A percentile compares a stretch with the other conserved stretches of the same genome.
phyloP scores from a whole-genome alignment of 352 stramenopile species.

The Phytophthora podocarpi region DNA sequence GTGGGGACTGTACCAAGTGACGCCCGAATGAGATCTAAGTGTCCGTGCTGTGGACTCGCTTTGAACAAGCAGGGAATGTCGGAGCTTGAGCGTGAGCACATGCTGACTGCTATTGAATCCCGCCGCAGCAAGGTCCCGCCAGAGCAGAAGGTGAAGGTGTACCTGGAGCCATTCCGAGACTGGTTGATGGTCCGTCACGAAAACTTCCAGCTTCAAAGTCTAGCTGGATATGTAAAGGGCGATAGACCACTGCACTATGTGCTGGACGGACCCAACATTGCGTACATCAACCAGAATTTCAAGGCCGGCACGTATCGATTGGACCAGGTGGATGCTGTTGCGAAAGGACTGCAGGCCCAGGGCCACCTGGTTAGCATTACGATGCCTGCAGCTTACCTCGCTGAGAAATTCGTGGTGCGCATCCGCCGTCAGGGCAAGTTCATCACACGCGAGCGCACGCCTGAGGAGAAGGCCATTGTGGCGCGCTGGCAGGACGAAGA shows the following conservation, averaged over 20 bases:
- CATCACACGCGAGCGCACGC: slow-evolving; percentile 49
- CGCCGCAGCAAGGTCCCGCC: slow-evolving; percentile 48
- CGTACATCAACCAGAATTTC: slow-evolving; percentile 98
- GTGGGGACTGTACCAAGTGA: slow-evolving; percentile 50
- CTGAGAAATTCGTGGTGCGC: slow-evolving; percentile 62
- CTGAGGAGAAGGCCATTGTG: slow-evolving; percentile 65
- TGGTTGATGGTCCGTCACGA: slow-evolving; percentile 63
- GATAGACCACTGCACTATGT: slow-evolving; percentile 76
- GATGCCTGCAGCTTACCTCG: slow-evolving; percentile 70
- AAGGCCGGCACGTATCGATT: slow-evolving; percentile 92
- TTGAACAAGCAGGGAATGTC: slow-evolving; percentile 56
- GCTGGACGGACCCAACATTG: slow-evolving; percentile 98
- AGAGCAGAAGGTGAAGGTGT: slow-evolving; percentile 53
- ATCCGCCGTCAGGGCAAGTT: slow-evolving; percentile 64
- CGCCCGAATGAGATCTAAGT: slow-evolving; percentile 42
- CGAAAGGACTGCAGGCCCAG: slow-evolving; percentile 80
- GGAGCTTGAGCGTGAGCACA: slow-evolving; percentile 42
- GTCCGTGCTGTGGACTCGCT: slow-evolving; percentile 39
- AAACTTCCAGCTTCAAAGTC: slow-evolving; percentile 30
- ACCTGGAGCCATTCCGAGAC: slow-evolving; percentile 63
- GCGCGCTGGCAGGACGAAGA: slow-evolving; percentile 67
- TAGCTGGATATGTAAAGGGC: slow-evolving; percentile 10
- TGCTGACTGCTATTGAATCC: slow-evolving; percentile 65
- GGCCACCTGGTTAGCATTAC: slow-evolving; percentile 84
- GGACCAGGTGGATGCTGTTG: slow-evolving; percentile 94